Conservation (phyloP, 192 early-diverging fungal species). For the Phlyctochytrium bullatum region DNA sequence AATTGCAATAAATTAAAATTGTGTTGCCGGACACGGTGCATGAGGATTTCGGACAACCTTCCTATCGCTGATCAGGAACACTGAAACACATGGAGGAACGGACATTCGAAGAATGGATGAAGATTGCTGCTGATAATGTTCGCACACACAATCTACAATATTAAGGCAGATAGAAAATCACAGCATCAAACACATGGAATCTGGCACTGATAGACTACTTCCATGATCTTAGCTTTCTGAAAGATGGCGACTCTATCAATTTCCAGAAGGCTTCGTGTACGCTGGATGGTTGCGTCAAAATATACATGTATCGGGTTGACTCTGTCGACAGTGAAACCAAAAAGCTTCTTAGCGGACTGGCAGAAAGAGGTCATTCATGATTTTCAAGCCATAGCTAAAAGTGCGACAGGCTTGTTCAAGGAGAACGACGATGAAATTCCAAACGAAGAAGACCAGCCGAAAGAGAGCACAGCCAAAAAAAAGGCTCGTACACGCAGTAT, state of each 20-base stretch:
- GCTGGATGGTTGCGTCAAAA: constrained; percentile 94
- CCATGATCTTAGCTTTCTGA: constrained; percentile 88
- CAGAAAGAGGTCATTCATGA: constrained; percentile 58
- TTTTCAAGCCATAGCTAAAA: not conserved
- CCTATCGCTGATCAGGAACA: too few relatives aligned
- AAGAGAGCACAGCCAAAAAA: constrained; percentile 1
- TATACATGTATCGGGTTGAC: constrained; percentile 96
- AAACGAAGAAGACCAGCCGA: constrained; percentile 10
- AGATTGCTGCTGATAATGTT: constrained; percentile 94
- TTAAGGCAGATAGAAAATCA: constrained; percentile 78
- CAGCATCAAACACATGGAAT: constrained; percentile 91
- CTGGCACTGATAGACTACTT: constrained; percentile 98
- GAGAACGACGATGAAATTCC: constrained; percentile 12
- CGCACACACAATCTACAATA: not conserved
- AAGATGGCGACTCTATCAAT: constrained; percentile 96
- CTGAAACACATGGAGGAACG: too few relatives aligned
- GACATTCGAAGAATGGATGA: constrained; percentile 93
- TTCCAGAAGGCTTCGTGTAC: constrained; percentile 98
- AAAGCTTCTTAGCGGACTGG: constrained; percentile 82
- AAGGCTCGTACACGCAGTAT: constrained; percentile 3
- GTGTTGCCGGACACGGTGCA: too few relatives aligned
- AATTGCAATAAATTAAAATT: too few relatives aligned
- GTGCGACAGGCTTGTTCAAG: too few relatives aligned
- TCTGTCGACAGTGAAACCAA: constrained; percentile 91
- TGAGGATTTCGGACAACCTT: too few relatives aligned